Evolutionary conservation across 306 rosid species (phyloP).

Genomic region (Rosa persica): DNA sequence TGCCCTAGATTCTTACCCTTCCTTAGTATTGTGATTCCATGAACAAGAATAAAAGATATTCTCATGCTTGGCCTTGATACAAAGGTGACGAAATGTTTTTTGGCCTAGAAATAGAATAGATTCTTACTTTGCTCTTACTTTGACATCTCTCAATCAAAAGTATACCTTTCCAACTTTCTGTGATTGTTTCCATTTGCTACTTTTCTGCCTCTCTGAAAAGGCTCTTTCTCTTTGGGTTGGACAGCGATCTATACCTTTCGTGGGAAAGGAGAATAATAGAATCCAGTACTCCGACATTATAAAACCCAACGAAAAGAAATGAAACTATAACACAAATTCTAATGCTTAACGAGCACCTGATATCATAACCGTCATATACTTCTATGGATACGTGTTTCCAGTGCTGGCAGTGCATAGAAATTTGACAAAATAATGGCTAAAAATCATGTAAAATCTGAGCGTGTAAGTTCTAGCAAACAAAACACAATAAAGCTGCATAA

Average conservation of each 20-base stretch:
- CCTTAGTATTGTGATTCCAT: slow-evolving; percentile 26
- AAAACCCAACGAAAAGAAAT: not conserved
- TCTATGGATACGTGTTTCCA: too few species aligned
- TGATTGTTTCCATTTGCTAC: slow-evolving; percentile 14
- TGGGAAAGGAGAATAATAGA: slow-evolving; percentile 6
- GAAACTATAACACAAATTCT: not conserved
- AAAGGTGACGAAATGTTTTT: slow-evolving; percentile 40
- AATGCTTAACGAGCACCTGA: not conserved
- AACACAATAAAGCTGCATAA: not conserved
- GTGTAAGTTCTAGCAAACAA: not conserved
- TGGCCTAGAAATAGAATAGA: slow-evolving; percentile 42
- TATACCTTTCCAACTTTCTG: slow-evolving; percentile 40
- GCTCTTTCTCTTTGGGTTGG: slow-evolving; percentile 12
- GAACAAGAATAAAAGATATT: slow-evolving; percentile 39
- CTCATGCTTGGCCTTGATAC: slow-evolving; percentile 58
- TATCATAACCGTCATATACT: not conserved
- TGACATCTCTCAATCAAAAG: slow-evolving; percentile 39
- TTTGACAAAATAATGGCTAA: not conserved
- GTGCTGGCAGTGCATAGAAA: not conserved
- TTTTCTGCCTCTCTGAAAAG: not conserved
- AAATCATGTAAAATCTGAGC: not conserved
- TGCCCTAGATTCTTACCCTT: slow-evolving; percentile 48
- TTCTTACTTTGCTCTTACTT: slow-evolving; percentile 70
- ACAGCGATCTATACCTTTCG: slow-evolving; percentile 41
- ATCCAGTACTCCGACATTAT: not conserved